Percentiles rank a stretch among this genome's conserved stretches.
Evolutionary conservation across 805 yeast genomes (phyloP).

Genomic region (Candida nonsorbophila): DNA sequence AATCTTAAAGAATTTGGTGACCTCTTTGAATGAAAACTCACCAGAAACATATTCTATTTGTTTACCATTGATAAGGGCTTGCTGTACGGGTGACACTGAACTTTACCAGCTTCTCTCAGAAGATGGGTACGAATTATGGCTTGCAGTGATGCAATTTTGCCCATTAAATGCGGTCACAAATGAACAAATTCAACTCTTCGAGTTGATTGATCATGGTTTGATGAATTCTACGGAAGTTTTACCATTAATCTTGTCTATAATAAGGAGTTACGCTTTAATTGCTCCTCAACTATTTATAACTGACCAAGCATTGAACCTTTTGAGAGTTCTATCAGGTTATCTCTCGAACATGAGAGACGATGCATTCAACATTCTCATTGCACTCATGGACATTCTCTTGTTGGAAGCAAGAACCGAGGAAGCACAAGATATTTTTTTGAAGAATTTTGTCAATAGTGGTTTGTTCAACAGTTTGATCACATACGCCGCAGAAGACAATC

Average conservation of each 20-base stretch:
- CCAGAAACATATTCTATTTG: slow-evolving; percentile 46
- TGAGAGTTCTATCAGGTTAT: slow-evolving; percentile 49
- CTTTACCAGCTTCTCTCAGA: slow-evolving; percentile 59
- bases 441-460: slow-evolving; percentile 37
- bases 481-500: slow-evolving; percentile 38
- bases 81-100: slow-evolving; percentile 45
- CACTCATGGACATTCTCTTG: slow-evolving; percentile 48
- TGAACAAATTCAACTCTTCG: slow-evolving; percentile 37
- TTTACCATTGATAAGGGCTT: slow-evolving; percentile 60
- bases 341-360: slow-evolving; percentile 66
- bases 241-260: slow-evolving; percentile 55
- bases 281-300: slow-evolving; percentile 36
- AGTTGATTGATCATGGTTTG: slow-evolving; percentile 53
- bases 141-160: slow-evolving; percentile 57
- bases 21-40: slow-evolving; percentile 53
- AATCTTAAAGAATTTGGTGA: slow-evolving; percentile 50
- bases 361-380: slow-evolving; percentile 49
- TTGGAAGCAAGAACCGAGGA: slow-evolving; percentile 22
- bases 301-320: slow-evolving; percentile 34
- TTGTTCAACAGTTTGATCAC: slow-evolving; percentile 37
- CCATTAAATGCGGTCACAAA: slow-evolving; percentile 26
- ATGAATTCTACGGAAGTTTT: slow-evolving; percentile 69
- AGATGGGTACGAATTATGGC: slow-evolving; percentile 86
- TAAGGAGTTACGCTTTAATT: slow-evolving; percentile 57
- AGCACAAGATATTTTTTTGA: slow-evolving; percentile 13